Conservation (phyloP, 2,329 filamentous ascomycete genomes). For the Trichoderma sp. region DNA sequence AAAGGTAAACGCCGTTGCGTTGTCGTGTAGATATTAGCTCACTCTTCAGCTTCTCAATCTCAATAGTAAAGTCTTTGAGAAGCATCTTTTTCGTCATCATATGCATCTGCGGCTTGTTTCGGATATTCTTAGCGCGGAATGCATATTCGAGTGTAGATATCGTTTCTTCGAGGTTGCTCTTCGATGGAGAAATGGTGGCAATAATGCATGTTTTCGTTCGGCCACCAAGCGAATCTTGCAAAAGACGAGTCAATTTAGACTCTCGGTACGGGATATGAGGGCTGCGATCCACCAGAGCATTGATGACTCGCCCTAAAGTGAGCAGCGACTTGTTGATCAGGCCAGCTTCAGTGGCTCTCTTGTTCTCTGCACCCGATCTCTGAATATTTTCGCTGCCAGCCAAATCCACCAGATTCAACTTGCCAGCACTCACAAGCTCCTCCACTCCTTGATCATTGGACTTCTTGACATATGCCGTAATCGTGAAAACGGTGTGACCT, state of each 20-base stretch:
- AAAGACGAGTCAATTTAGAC: constrained; percentile 88
- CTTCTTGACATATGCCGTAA: constrained; percentile 86
- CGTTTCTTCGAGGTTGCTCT: constrained; percentile 94
- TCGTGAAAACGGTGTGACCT: constrained; percentile 96
- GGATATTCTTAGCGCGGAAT: constrained; percentile 96
- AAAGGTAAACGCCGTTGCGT: constrained; percentile 91
- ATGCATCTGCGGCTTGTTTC: constrained; percentile 95
- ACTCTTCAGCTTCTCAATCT: constrained; percentile 92
- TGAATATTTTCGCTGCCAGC: constrained; percentile 98
- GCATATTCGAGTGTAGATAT: constrained; percentile 98
- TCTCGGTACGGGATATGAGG: constrained; percentile 89
- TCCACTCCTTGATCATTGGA: constrained; percentile 78
- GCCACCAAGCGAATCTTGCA: constrained; percentile 95
- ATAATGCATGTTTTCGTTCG: constrained; percentile 98
- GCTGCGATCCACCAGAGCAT: constrained; percentile 86
- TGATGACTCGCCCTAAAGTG: constrained; percentile 93
- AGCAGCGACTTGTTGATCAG: constrained; percentile 97
- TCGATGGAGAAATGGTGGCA: constrained; percentile 89
- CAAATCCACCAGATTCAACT: constrained; percentile 93
- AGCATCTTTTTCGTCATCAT: constrained; percentile 91
- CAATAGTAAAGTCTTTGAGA: constrained; percentile 80
- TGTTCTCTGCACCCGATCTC: constrained; percentile 95
- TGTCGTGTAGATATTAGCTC: constrained; percentile 91
- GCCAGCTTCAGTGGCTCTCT: constrained; percentile 90
- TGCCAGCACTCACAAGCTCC: constrained; percentile 85